A percentile compares a stretch with the other conserved stretches of the same genome.
These are phyloP conservation scores for Yamadazyma friedrichii DNA, from an alignment of 1,139 yeast species.

Conservation along the genomic window DNA sequence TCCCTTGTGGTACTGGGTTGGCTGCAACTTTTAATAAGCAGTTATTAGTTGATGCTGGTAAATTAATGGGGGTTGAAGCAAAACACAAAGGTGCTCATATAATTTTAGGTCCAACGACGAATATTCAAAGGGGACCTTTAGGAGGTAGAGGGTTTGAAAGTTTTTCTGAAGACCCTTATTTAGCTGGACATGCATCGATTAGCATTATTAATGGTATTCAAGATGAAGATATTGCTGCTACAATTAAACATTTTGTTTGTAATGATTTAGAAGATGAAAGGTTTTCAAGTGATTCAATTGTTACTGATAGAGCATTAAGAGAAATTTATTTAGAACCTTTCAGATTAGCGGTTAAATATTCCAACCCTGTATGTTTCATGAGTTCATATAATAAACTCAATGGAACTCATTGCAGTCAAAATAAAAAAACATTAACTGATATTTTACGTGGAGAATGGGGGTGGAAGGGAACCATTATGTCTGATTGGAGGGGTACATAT, in stretches of 20 bases:
- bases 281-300: conserved; percentile 40
- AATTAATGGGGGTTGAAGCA: conserved; percentile 26
- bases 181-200: conserved; percentile 28
- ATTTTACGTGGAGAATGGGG: conserved; percentile 29
- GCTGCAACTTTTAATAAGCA: conserved; percentile 37
- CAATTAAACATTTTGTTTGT: conserved; percentile 57
- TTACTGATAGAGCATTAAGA: conserved; percentile 56
- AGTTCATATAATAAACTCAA: conserved; percentile 57
- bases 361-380: conserved; percentile 43
- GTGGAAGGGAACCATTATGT: conserved; percentile 53
- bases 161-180: conserved; percentile 29
- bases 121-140: conserved; percentile 26
- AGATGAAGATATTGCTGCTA: conserved; percentile 44
- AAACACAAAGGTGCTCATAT: conserved; percentile 26
- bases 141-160: conserved; percentile 34
- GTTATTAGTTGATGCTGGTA: conserved; percentile 23
- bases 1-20: conserved; percentile 31
- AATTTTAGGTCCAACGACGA: conserved; percentile 31
- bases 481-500: conserved; percentile 61
- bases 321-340: conserved; percentile 61
- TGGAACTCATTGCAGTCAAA: conserved; percentile 52
- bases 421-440: conserved; percentile 36
- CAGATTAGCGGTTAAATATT: conserved; percentile 49
- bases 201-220: conserved; percentile 28
- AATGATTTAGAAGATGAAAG: conserved; percentile 60